These are phyloP conservation scores for Phytophthora lateralis DNA, from an alignment of 352 stramenopile species.

Conservation along the genomic window DNA sequence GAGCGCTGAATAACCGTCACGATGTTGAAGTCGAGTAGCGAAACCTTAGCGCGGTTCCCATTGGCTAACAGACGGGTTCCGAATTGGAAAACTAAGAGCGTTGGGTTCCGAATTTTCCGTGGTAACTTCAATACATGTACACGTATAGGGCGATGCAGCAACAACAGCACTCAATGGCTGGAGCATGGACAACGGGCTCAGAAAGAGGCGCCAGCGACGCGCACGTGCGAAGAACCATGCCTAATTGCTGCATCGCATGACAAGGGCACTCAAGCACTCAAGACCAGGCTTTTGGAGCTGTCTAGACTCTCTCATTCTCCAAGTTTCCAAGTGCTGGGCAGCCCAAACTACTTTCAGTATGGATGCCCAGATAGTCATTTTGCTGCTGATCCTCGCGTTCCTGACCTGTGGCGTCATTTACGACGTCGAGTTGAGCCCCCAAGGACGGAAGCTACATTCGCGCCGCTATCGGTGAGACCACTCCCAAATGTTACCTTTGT, in stretches of 20 bases:
- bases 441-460: conserved; percentile 59
- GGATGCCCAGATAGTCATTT: conserved; percentile 54
- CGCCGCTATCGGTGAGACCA: conserved; percentile 50
- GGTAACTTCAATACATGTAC: conserved; percentile 15
- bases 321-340: conserved; percentile 14
- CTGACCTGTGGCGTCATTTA: conserved; percentile 59
- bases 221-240: conserved; percentile 13
- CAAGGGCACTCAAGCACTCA: not conserved
- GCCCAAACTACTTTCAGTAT: conserved; percentile 26
- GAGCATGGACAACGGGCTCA: conserved; percentile 13
- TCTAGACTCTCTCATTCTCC: conserved; percentile 26
- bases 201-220: conserved; percentile 12
- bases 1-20: conserved; percentile 13
- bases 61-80: conserved; percentile 21
- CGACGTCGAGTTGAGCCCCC: conserved; percentile 65
- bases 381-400: conserved; percentile 60
- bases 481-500: not conserved
- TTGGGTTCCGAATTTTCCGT: conserved; percentile 27
- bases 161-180: conserved; percentile 11
- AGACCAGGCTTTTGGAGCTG: conserved; percentile 8
- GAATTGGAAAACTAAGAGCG: conserved; percentile 12
- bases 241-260: conserved; percentile 28
- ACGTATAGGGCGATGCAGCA: conserved; percentile 1
- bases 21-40: conserved; percentile 28
- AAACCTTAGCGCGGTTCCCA: conserved; percentile 11